A percentile compares a stretch with the other conserved stretches of the same genome.
These are phyloP conservation scores for Escallonia rubra DNA, from an alignment of 129 eudicot genomes.

Conservation along the genomic window DNA sequence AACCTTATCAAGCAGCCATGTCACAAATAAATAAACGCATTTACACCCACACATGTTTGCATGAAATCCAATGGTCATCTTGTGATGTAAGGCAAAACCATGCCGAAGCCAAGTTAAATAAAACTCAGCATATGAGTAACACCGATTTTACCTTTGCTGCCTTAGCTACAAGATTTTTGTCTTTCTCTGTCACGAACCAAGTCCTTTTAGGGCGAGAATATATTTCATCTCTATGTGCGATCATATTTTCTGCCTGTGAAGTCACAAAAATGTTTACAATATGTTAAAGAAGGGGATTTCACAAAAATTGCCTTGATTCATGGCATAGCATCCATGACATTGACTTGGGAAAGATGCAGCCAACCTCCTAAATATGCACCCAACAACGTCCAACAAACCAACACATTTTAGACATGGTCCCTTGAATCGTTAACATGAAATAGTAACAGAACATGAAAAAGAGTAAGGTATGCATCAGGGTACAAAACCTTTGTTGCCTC, in stretches of 20 bases:
- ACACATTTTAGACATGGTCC: too few species aligned
- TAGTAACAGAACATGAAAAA: neutral
- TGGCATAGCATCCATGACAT: neutral
- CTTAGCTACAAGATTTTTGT: slow-evolving; percentile 64
- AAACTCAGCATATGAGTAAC: neutral
- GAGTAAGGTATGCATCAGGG: neutral
- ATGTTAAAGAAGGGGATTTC: neutral
- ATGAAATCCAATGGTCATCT: neutral
- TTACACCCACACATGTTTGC: too few species aligned
- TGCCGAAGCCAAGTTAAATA: neutral
- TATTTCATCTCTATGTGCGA: slow-evolving; percentile 77
- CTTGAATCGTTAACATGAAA: too few species aligned
- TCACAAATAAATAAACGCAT: too few species aligned
- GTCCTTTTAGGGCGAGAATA: slow-evolving; percentile 87
- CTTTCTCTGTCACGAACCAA: slow-evolving; percentile 88
- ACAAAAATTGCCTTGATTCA: slow-evolving; percentile 1
- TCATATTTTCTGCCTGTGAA: slow-evolving; percentile 91
- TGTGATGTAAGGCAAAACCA: neutral
- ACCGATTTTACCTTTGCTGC: slow-evolving; percentile 55
- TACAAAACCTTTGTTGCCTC: slow-evolving; percentile 73
- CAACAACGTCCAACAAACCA: too few species aligned
- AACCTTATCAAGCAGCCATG: too few species aligned
- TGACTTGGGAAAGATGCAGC: neutral
- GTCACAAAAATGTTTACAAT: slow-evolving; percentile 2
- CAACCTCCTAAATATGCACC: too few species aligned